These are phyloP conservation scores for Osmanthus fragrans DNA, from an alignment of 257 asterid genomes.

Conservation along the genomic window DNA sequence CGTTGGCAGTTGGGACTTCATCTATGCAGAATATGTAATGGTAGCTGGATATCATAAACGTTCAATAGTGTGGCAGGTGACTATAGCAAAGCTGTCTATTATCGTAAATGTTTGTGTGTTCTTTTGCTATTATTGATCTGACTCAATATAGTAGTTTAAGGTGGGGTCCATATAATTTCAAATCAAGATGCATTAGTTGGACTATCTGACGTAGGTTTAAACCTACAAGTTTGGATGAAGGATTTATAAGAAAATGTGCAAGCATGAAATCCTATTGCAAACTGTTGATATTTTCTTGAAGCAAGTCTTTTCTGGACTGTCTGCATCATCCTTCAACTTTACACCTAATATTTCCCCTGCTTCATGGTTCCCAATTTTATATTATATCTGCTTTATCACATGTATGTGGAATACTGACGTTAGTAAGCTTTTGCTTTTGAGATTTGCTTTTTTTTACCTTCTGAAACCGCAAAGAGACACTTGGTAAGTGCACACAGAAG, in stretches of 20 bases:
- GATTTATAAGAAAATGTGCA: background rate
- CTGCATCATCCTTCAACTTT: background rate
- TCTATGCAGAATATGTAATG: slow-evolving; percentile 96
- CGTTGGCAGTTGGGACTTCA: slow-evolving; percentile 89
- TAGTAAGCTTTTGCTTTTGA: background rate
- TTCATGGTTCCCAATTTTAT: background rate
- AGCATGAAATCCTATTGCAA: background rate
- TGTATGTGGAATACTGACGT: background rate
- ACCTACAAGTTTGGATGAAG: background rate
- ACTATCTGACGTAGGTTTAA: background rate
- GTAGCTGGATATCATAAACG: slow-evolving; percentile 96
- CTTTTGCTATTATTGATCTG: background rate
- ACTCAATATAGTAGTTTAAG: background rate
- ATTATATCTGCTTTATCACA: too few relatives aligned
- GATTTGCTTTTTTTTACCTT: background rate
- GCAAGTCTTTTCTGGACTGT: background rate
- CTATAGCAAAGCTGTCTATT: slow-evolving; percentile 16
- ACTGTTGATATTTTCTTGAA: background rate
- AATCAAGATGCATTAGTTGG: background rate
- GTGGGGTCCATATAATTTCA: background rate
- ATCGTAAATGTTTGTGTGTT: background rate
- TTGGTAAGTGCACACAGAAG: background rate
- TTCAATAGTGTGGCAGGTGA: slow-evolving; percentile 98
- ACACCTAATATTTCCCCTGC: background rate
- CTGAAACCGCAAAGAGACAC: background rate